phyloP scores from a whole-genome alignment of 1,284 basidiomycete genomes.

The Ustilago trichophora region DNA sequence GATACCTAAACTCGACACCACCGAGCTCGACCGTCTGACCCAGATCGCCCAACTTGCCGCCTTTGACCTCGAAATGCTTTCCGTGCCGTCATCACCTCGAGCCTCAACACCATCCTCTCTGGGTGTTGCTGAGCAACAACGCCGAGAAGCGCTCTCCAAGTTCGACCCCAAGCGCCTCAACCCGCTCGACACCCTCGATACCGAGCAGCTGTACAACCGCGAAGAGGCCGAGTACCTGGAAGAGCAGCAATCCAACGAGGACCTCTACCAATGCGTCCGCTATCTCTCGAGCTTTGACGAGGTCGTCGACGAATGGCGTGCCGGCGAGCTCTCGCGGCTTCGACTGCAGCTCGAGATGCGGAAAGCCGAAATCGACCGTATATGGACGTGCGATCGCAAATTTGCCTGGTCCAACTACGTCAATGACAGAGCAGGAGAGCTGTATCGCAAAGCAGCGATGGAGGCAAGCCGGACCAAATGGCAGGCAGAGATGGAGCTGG shows the following conservation, averaged over 20 bases:
- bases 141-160: constrained; percentile 2
- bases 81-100: not conserved
- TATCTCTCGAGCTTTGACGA: constrained; percentile 41
- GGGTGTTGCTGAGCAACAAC: constrained; percentile 5
- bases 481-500: constrained; percentile 42
- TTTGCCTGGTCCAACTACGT: constrained; percentile 36
- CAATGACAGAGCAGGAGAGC: constrained; percentile 16
- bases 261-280: constrained; percentile 22
- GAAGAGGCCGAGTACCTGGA: constrained; percentile 33
- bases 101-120: constrained; percentile 8
- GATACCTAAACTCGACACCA: constrained; percentile 29
- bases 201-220: constrained; percentile 13
- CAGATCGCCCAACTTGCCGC: constrained; percentile 42
- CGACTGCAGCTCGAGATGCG: constrained; percentile 43
- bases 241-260: constrained; percentile 15
- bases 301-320: constrained; percentile 41
- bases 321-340: constrained; percentile 25
- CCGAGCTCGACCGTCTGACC: constrained; percentile 36
- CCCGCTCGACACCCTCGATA: constrained; percentile 33
- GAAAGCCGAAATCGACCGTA: constrained; percentile 34
- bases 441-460: constrained; percentile 20
- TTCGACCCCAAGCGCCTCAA: constrained; percentile 21
- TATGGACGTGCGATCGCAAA: constrained; percentile 45
- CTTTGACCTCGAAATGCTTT: constrained; percentile 23
- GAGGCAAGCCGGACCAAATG: constrained; percentile 18